phyloP scores from a whole-genome alignment of 2,329 filamentous ascomycete species.

The Clonostachys solani region DNA sequence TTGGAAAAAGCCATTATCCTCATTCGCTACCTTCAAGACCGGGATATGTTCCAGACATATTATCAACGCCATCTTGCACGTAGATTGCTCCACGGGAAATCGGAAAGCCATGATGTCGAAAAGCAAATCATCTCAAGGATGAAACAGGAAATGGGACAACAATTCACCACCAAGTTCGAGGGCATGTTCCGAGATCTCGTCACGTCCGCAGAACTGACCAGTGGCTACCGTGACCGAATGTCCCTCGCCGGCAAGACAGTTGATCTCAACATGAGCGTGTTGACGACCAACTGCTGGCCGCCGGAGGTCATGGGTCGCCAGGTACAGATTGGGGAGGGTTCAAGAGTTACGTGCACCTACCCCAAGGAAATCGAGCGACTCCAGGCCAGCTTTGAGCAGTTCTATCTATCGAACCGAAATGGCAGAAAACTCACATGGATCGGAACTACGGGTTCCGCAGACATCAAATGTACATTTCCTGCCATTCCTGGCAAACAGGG shows the following conservation, averaged over 20 bases:
- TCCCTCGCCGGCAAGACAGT: constrained; percentile 50
- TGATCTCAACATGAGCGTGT: constrained; percentile 78
- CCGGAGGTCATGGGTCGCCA: constrained; percentile 74
- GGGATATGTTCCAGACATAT: constrained; percentile 93
- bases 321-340: constrained; percentile 43
- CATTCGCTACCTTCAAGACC: constrained; percentile 83
- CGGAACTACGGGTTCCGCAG: constrained; percentile 68
- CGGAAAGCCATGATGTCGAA: constrained; percentile 86
- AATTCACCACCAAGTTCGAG: constrained; percentile 89
- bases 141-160: constrained; percentile 94
- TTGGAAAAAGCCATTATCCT: constrained; percentile 87
- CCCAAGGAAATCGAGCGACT: constrained; percentile 70
- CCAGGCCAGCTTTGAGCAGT: constrained; percentile 82
- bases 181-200: constrained; percentile 98
- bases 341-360: constrained; percentile 56
- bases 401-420: constrained; percentile 82
- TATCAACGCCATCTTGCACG: constrained; percentile 96
- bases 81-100: constrained; percentile 82
- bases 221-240: constrained; percentile 67
- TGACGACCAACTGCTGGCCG: constrained; percentile 95
- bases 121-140: constrained; percentile 94
- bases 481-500: constrained; percentile 66
- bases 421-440: constrained; percentile 87
- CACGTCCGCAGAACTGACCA: constrained; percentile 77
- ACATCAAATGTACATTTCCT: constrained; percentile 77